A percentile compares a stretch with the other conserved stretches of the same genome.
Evolutionary conservation across 306 rosid genomes (phyloP).

Genomic region (Acacia confusa): DNA sequence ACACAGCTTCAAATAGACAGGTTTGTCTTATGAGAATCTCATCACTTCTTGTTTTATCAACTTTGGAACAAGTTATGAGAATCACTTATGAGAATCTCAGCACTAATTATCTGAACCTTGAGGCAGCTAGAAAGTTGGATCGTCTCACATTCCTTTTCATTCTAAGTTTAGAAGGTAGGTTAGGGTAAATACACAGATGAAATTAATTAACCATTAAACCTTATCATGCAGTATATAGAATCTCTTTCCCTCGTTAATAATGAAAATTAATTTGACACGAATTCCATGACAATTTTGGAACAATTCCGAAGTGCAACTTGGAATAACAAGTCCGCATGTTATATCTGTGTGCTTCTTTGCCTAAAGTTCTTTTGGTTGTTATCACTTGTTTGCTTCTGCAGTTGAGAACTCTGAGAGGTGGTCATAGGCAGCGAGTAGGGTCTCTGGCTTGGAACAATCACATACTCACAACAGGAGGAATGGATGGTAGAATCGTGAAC

Average conservation of each 20-base stretch:
- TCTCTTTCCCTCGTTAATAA: neutral
- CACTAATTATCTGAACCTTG: neutral
- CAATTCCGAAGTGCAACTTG: too few species aligned
- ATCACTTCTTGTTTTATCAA: neutral
- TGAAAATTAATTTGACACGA: neutral
- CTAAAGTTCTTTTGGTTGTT: neutral
- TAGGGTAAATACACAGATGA: neutral
- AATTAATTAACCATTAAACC: neutral
- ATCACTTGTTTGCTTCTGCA: constrained; percentile 22
- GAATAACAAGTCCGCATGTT: too few species aligned
- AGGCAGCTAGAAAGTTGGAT: neutral
- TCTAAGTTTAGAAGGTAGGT: neutral
- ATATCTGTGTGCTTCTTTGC: neutral
- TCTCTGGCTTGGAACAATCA: constrained; percentile 67
- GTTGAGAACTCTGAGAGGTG: constrained; percentile 59
- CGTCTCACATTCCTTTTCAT: neutral
- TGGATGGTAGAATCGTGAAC: constrained; percentile 59
- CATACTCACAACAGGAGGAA: constrained; percentile 60
- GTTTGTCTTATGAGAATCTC: neutral
- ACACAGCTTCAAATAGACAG: constrained; percentile 49
- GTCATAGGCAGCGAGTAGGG: constrained; percentile 53
- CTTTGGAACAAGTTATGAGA: neutral
- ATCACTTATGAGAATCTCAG: too few species aligned
- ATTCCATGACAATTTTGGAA: neutral
- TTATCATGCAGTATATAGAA: neutral